Base-by-base conservation (phyloP, 495 filamentous ascomycete genomes). In the Mycothermus thermophilus region DNA sequence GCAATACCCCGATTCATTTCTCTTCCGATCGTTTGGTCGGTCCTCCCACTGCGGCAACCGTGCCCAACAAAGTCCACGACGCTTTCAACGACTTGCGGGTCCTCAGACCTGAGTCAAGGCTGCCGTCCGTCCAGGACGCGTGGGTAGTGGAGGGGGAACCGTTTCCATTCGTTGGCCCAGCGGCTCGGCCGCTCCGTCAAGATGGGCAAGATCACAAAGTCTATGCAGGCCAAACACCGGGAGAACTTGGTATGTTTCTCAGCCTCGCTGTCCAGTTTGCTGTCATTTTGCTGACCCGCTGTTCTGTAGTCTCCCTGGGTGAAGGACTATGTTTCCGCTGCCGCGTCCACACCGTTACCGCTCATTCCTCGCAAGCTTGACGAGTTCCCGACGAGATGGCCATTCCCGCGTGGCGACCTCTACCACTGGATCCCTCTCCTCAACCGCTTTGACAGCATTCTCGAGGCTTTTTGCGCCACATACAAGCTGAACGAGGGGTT, bases 151-250 rank as follows among this genome's bases (percentile, higher is more conserved):
- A 62, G 64, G 63, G 63, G 62, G 56, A 57, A 58, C 44, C 47
- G 55, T 41, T 40, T 49, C 41, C 46, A 51, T 50, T 38, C 50
- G 59, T 51, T 36, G 46, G 46, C 46, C 50, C 35, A 14, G 68
- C 68, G 69, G 69, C 66, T 51, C 45, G 57, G 66, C 69, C 67
- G 69, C 68, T 47, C 51, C 57, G 46, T 57, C 63, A 69, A 40
- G 49, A 94, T 93, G 85, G 88, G 84, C 71, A 87, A 79, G 76
- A 97, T 97, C 60, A 88, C 83, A 61, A 97, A 96, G 74, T 68
- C 77, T 47, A 87, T 88, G 53, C 82, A 82, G 53, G 65, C 78
- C 47, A 88, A 90, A 60, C 90, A 97, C 65, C 79, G 80, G 68
- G 86, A 87, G 58, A 94, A 86, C 47, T 60, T 93, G 64, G 87